Evolutionary conservation across 768 basidiomycete genomes (phyloP), one percentile per base, ranked within the genome.

Genomic region (Termitomyces sp.): DNA sequence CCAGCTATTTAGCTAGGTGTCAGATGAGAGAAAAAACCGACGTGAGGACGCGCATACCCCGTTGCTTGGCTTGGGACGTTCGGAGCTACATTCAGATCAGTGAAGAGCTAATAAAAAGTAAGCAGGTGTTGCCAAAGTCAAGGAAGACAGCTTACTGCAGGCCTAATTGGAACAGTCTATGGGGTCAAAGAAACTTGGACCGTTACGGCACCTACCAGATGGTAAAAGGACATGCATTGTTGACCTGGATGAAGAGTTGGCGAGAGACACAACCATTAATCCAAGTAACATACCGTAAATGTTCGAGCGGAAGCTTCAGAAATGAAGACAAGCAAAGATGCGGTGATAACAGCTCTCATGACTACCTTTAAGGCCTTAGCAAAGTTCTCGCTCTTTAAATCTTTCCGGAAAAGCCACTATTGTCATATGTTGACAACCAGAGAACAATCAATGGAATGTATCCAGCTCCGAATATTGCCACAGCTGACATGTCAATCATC

Each of bases 221-320:
- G 3, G 86, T 88, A 70, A 86, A 88, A 0, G 85, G 79, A 65
- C 87, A 88, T 3, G 71, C 76, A 71, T 88, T 89, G 65, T 76
- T 75, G 27, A 84, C 80, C 76, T 77, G 24, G 27, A 12, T 33
- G 20, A 51, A 16, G 20, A 30, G 2, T 20, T 36, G n/a, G 34
- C 37, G n/a, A 54, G 11, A 30, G n/a, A n/a, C 30, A 18, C 4
- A 13, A 22, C 16, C 24, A 0, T 30, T 18, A 18, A n/a, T 15
- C 11, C 6, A 37, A 8, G 33, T 31, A 48, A 39, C 45, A 13
- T 50, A 83, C 83, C 0, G 80, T 84, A 61, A 89, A 78, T 30
- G 81, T 86, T 36, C 86, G 80, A 45, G 78, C 83, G 11, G 33
- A 46, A 27, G 73, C 72, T 54, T 71, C 57, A 3, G 70, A 66